phyloP scores from a whole-genome alignment of 192 early-diverging fungal species.

The Geranomyces michiganensis region DNA sequence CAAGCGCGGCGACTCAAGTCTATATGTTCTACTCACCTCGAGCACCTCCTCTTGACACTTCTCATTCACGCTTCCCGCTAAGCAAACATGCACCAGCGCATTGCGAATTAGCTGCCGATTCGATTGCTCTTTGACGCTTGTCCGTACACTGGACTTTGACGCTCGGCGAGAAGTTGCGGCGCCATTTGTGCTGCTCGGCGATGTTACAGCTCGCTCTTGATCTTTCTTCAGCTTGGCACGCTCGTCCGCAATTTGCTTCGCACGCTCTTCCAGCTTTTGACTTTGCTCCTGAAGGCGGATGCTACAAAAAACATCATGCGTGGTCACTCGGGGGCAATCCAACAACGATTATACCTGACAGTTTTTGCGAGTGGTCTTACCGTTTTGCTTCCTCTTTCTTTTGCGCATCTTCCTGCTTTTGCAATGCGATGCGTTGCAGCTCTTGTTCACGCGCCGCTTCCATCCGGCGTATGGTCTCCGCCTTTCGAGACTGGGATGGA shows the following conservation, averaged over 20 bases:
- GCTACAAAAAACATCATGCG: neutral
- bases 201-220: neutral
- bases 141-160: neutral
- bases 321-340: too few relatives aligned
- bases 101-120: conserved; percentile 56
- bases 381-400: conserved; percentile 25
- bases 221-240: conserved; percentile 11
- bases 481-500: conserved; percentile 18
- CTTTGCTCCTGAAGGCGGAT: neutral
- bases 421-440: conserved; percentile 1
- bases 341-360: too few relatives aligned
- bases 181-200: neutral
- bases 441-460: conserved; percentile 16
- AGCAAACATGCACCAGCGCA: conserved; percentile 57
- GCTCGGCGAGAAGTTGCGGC: neutral
- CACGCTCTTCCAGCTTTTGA: conserved; percentile 18
- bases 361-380: too few relatives aligned
- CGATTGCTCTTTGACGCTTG: conserved; percentile 34
- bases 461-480: conserved; percentile 13
- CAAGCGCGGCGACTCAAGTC: neutral
- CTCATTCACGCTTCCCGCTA: conserved; percentile 56
- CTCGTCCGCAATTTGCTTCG: conserved; percentile 9
- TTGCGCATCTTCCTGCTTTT: conserved; percentile 18
- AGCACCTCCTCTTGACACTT: conserved; percentile 50
- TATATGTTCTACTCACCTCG: conserved; percentile 36